phyloP scores from a whole-genome alignment of 2,329 filamentous ascomycete species.

The Talaromyces verruculosus region DNA sequence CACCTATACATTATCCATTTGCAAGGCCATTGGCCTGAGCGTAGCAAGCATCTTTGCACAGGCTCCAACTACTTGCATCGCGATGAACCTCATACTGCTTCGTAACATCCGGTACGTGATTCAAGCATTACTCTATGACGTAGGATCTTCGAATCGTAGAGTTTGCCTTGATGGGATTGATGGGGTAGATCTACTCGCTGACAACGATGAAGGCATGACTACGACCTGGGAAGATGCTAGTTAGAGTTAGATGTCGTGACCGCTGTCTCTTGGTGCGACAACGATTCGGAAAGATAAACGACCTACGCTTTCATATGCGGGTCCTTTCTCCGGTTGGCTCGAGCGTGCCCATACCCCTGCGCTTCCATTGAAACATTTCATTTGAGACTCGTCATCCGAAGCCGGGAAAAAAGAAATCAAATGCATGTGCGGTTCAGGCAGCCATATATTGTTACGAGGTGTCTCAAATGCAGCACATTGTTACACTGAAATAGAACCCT shows the following conservation, averaged over 20 bases:
- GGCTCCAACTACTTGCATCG: not conserved
- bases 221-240: not conserved
- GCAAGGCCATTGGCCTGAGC: not conserved
- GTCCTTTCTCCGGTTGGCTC: not conserved
- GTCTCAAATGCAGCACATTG: not conserved
- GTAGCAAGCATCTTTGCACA: not conserved
- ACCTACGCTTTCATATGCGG: not conserved
- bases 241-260: not conserved
- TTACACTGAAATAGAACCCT: not conserved
- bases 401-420: not conserved
- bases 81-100: not conserved
- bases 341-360: not conserved
- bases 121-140: not conserved
- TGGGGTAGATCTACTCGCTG: not conserved
- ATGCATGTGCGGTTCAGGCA: conserved; percentile 1
- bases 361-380: not conserved
- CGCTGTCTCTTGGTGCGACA: not conserved
- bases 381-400: not conserved
- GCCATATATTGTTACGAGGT: not conserved
- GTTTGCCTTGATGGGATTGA: not conserved
- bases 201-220: not conserved
- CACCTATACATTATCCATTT: not conserved
- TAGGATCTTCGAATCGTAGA: not conserved
- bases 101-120: too few species aligned
- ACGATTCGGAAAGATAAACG: not conserved